These are phyloP conservation scores for Calendula officinalis DNA, from an alignment of 129 eudicot species.

Conservation along the genomic window DNA sequence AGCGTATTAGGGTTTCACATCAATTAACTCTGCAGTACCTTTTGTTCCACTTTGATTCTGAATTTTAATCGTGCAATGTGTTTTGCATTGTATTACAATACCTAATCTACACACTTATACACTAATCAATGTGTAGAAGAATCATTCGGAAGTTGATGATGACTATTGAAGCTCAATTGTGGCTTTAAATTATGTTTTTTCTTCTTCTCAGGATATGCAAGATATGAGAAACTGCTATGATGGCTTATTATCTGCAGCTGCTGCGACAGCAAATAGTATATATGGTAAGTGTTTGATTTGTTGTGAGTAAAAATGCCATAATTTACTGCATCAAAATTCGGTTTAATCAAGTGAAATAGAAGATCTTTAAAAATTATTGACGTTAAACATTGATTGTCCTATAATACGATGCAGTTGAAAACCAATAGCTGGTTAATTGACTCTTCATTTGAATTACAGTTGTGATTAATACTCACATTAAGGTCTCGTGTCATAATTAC, in stretches of 20 bases:
- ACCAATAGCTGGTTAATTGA: background rate
- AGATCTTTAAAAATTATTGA: background rate
- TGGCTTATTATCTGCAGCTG: constrained; percentile 85
- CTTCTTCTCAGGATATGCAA: constrained; percentile 73
- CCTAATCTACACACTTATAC: background rate
- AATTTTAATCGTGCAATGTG: constrained; percentile 21
- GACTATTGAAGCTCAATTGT: constrained; percentile 1
- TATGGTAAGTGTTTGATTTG: constrained; percentile 51
- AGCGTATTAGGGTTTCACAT: constrained; percentile 26
- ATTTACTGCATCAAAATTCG: constrained; percentile 1
- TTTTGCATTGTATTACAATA: constrained; percentile 11
- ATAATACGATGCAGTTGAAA: background rate
- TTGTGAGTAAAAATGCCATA: constrained; percentile 12
- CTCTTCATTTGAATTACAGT: background rate
- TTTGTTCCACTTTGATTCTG: constrained; percentile 3
- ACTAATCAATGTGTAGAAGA: background rate
- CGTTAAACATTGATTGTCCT: constrained; percentile 4
- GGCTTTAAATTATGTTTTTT: background rate
- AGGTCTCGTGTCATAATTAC: background rate
- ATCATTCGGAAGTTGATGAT: background rate
- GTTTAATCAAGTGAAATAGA: constrained; percentile 14
- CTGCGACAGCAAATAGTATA: constrained; percentile 86
- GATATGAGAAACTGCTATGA: constrained; percentile 88
- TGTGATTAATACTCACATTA: background rate
- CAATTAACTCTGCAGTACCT: background rate